phyloP scores from a whole-genome alignment of 2,329 filamentous ascomycete genomes.

The Colletotrichum cereale region DNA sequence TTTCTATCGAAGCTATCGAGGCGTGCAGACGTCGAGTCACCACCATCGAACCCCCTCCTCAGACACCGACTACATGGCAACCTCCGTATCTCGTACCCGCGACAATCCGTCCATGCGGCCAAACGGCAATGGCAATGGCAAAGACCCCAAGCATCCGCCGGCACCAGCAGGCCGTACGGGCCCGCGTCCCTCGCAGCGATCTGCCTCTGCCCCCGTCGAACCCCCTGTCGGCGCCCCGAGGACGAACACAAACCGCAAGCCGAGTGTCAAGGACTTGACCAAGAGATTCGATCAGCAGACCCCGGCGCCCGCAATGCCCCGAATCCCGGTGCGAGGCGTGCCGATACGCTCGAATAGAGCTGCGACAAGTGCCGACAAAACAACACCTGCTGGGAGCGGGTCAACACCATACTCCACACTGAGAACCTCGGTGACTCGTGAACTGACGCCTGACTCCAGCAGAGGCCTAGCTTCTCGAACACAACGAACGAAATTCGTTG shows the following conservation, averaged over 20 bases:
- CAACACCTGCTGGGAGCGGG: conserved; percentile 37
- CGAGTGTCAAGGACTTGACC: conserved; percentile 85
- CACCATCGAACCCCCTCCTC: conserved; percentile 41
- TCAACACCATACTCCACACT: conserved; percentile 57
- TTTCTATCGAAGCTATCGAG: conserved; percentile 66
- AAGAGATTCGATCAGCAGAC: conserved; percentile 79
- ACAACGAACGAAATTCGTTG: conserved; percentile 61
- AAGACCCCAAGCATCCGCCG: conserved; percentile 61
- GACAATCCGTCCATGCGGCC: conserved; percentile 60
- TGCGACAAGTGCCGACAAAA: conserved; percentile 47
- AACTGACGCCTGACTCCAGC: conserved; percentile 45
- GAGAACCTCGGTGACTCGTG: conserved; percentile 53
- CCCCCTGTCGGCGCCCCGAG: conserved; percentile 52
- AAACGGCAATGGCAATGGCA: conserved; percentile 63
- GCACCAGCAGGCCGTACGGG: conserved; percentile 55
- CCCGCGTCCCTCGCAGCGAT: conserved; percentile 61
- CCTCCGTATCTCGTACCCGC: conserved; percentile 52
- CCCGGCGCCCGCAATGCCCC: conserved; percentile 50
- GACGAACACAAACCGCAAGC: conserved; percentile 57
- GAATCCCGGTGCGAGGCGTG: conserved; percentile 51
- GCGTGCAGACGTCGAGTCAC: conserved; percentile 51
- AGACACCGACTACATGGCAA: conserved; percentile 53
- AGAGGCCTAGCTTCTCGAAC: conserved; percentile 41
- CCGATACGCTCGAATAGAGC: conserved; percentile 53
- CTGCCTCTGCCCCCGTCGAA: conserved; percentile 68